phyloP scores from a whole-genome alignment of 2,329 filamentous ascomycete species.

The Colletotrichum abscissum region DNA sequence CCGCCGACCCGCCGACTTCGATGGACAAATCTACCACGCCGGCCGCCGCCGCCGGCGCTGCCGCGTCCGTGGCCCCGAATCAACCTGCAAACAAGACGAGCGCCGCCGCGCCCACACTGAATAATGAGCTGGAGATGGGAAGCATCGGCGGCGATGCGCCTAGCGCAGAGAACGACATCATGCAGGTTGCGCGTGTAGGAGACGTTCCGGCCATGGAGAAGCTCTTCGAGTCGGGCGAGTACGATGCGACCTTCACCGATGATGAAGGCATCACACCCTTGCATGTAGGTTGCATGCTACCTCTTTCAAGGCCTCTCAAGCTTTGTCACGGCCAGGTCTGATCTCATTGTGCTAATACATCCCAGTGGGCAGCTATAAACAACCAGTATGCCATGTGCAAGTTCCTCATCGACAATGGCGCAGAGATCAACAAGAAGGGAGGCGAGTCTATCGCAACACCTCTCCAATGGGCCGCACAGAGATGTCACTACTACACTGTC shows the following conservation, averaged over 20 bases:
- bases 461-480: slow-evolving; percentile 95
- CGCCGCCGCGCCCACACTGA: slow-evolving; percentile 66
- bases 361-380: slow-evolving; percentile 97
- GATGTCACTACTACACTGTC: slow-evolving; percentile 96
- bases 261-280: slow-evolving; percentile 95
- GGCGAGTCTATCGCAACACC: slow-evolving; percentile 95
- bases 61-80: slow-evolving; percentile 58
- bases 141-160: slow-evolving; percentile 54
- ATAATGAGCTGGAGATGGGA: slow-evolving; percentile 67
- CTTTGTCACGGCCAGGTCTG: not conserved
- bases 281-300: slow-evolving; percentile 72
- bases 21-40: slow-evolving; percentile 56
- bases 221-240: slow-evolving; percentile 86
- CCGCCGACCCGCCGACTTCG: not conserved
- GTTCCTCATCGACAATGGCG: slow-evolving; percentile 86
- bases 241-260: slow-evolving; percentile 85
- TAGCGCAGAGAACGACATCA: slow-evolving; percentile 79
- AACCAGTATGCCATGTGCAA: slow-evolving; percentile 98
- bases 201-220: slow-evolving; percentile 89
- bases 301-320: not conserved
- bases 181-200: slow-evolving; percentile 92
- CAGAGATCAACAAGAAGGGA: slow-evolving; percentile 94
- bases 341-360: slow-evolving; percentile 35
- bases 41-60: slow-evolving; percentile 46
- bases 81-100: slow-evolving; percentile 67